These are phyloP conservation scores for Pleodorina starrii DNA, from an alignment of 139 green algal species.

Conservation along the genomic window DNA sequence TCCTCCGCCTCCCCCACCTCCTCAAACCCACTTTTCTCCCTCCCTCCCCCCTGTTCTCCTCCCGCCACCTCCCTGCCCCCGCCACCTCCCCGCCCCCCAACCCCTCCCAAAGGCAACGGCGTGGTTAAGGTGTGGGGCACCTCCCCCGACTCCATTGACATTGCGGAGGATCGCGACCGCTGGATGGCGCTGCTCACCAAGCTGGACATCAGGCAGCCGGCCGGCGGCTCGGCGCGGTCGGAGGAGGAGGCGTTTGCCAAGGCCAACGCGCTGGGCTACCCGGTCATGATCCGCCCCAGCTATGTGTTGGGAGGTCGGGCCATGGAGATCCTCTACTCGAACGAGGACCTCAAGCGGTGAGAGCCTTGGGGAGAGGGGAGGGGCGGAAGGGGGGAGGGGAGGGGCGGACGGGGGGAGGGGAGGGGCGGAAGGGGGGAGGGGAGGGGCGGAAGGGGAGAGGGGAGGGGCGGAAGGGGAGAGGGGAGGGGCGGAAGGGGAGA, in stretches of 20 bases:
- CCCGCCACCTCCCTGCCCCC: too few species aligned
- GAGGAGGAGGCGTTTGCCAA: slow-evolving; percentile 86
- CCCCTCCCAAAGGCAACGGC: slow-evolving; percentile 88
- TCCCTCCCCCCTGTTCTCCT: too few species aligned
- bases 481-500: too few species aligned
- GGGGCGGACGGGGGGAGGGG: too few species aligned
- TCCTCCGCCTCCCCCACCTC: too few species aligned
- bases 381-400: not conserved
- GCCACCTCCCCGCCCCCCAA: too few species aligned
- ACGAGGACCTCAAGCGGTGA: slow-evolving; percentile 85
- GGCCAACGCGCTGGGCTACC: slow-evolving; percentile 92
- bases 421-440: not conserved
- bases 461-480: too few species aligned
- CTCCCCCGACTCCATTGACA: slow-evolving; percentile 94
- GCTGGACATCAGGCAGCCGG: slow-evolving; percentile 93
- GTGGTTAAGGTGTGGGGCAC: slow-evolving; percentile 97
- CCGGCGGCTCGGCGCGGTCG: slow-evolving; percentile 30
- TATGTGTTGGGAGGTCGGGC: slow-evolving; percentile 98
- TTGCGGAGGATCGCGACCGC: slow-evolving; percentile 96
- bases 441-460: too few species aligned
- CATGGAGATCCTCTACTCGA: slow-evolving; percentile 98
- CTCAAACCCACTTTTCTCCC: too few species aligned
- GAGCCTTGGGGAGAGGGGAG: not conserved
- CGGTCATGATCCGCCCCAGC: slow-evolving; percentile 97
- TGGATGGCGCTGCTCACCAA: slow-evolving; percentile 87